phyloP scores from a whole-genome alignment of 345 rosid genomes.

The Leavenworthia alabamica region DNA sequence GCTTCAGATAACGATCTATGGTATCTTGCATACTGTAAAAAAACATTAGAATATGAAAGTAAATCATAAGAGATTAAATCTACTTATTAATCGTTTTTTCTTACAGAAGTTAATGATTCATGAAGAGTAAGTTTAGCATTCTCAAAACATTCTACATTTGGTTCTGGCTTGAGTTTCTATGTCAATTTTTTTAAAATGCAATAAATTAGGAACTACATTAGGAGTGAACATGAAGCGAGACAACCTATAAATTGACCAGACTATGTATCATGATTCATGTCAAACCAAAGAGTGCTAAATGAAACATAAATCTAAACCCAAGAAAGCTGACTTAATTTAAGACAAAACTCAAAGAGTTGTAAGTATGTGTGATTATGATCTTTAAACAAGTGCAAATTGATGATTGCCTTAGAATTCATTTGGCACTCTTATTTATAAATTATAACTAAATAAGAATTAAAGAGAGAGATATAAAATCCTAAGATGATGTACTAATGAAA shows the following conservation, averaged over 20 bases:
- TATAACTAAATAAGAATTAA: constrained; percentile 5
- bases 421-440: not conserved
- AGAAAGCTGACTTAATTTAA: not conserved
- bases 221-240: constrained; percentile 18
- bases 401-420: not conserved
- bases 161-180: constrained; percentile 9
- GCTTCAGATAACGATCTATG: constrained; percentile 43
- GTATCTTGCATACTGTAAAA: constrained; percentile 46
- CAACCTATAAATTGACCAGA: not conserved
- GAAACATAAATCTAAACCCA: not conserved
- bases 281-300: constrained; percentile 1
- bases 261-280: too few species aligned
- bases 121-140: too few species aligned
- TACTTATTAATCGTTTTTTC: not conserved
- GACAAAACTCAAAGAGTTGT: constrained; percentile 6
- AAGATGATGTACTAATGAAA: too few species aligned
- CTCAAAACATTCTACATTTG: constrained; percentile 11
- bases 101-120: constrained; percentile 17
- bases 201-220: not conserved
- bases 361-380: constrained; percentile 1
- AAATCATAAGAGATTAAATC: not conserved
- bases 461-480: too few species aligned
- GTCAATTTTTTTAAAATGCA: too few species aligned
- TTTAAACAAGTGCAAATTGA: not conserved
- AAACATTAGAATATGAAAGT: constrained; percentile 2